Evolutionary conservation across 305 asterid genomes (phyloP), one percentile per base, ranked within the genome.

Genomic region (Fraxinus sp.): DNA sequence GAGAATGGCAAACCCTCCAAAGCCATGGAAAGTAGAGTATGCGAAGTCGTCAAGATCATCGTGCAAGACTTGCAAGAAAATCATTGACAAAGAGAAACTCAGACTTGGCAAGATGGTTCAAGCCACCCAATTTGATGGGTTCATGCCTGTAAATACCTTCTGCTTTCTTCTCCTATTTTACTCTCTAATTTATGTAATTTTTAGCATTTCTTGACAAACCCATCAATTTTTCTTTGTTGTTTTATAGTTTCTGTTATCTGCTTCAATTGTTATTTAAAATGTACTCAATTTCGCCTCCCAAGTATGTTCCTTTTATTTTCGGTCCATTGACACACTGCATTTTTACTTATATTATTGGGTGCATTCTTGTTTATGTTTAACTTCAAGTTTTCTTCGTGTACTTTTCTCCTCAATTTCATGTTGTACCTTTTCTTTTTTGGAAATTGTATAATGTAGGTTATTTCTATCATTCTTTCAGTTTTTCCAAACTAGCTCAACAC

Each of bases 101-200:
- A 89, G 99, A 88, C 97, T 96, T 39, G 99, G 98, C 1, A 96
- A 94, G 84, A 94, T 96, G 98, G 97, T 96, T 70, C 97, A 94
- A 83, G 88, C 98, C 79, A 82, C 94, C 71, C 94, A 96, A n/a
- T 93, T 93, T 78, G 99, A 96, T 87, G 98, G 99, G 44, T 84
- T 94, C 84, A 93, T 96, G 97, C 97, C 98, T 75, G 99, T 96
- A 91, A 59, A 75, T 52, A 30, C 59, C 14, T 7, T 62, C 71
- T 36, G 1, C 10, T 73, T 59, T 3, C 36, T 26, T 33, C 26
- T 75, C 0, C 78, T 66, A 68, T 78, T 64, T 37, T 35, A 77
- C 72, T 4, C 64, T 28, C 76, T 18, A 6, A 35, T 33, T 62
- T 79, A 36, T 39, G 35, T 49, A 20, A 26, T n/a, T 79, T 71